phyloP scores from a whole-genome alignment of 306 rosid genomes.

The Glycyrrhiza uralensis region DNA sequence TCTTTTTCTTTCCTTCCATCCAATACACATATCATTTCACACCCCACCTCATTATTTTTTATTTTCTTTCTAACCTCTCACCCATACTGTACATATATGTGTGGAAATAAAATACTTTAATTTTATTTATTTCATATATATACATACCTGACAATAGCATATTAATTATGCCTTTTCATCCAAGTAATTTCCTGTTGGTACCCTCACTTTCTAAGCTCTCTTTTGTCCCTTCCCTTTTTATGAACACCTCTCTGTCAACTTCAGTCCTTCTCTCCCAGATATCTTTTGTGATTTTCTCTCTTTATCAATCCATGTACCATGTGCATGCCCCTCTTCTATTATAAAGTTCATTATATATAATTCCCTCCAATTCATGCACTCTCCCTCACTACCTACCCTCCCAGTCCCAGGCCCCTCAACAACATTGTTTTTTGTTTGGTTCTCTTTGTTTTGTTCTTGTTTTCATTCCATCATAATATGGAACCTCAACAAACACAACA shows the following conservation, averaged over 20 bases:
- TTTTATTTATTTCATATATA: too few species aligned
- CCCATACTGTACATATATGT: too few species aligned
- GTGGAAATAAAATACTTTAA: too few species aligned
- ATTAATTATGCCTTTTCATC: conserved; percentile 65
- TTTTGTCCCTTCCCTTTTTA: conserved; percentile 93
- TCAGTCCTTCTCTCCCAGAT: conserved; percentile 94
- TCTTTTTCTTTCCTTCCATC: conserved; percentile 37
- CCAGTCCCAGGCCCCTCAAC: not conserved
- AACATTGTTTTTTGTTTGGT: conserved; percentile 17
- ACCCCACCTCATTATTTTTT: too few species aligned
- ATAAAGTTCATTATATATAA: not conserved
- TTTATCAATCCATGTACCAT: conserved; percentile 50
- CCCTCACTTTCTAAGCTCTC: conserved; percentile 72
- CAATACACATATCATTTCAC: conserved; percentile 38
- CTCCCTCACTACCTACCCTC: conserved; percentile 10
- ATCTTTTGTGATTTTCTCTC: conserved; percentile 59
- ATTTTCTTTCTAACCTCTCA: too few species aligned
- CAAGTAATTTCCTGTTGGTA: conserved; percentile 47
- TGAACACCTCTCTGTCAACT: conserved; percentile 68
- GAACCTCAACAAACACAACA: conserved; percentile 38
- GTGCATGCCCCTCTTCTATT: not conserved
- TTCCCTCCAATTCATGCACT: conserved; percentile 36
- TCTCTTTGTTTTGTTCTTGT: conserved; percentile 34
- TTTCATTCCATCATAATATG: conserved; percentile 28
- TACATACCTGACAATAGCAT: too few species aligned